These are phyloP conservation scores for Trichoderma lentiforme DNA, from an alignment of 2,329 filamentous ascomycete genomes.

Conservation along the genomic window DNA sequence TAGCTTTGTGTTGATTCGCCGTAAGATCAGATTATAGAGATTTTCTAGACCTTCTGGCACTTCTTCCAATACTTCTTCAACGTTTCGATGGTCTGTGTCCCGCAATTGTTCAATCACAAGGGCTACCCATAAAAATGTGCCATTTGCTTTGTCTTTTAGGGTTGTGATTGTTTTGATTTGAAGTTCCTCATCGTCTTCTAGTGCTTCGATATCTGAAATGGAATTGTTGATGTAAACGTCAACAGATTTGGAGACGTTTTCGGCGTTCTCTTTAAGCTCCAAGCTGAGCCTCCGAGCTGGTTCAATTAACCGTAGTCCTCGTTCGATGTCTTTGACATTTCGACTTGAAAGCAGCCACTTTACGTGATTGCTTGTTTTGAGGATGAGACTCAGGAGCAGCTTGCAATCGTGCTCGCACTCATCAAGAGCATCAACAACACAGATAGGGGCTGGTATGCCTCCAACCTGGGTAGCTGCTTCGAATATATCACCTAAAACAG, in stretches of 20 bases:
- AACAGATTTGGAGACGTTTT: not conserved
- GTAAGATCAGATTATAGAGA: not conserved
- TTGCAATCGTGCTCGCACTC: conserved; percentile 33
- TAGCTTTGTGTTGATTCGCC: not conserved
- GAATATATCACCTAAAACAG: conserved; percentile 37
- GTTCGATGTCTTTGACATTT: not conserved
- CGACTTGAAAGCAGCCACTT: conserved; percentile 13
- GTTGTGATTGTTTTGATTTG: not conserved
- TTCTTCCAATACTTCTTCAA: not conserved
- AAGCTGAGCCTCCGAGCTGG: not conserved
- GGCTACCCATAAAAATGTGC: not conserved
- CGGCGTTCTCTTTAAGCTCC: not conserved
- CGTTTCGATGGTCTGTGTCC: not conserved
- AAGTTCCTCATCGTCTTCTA: not conserved
- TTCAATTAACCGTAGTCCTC: not conserved
- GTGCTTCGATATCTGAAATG: not conserved
- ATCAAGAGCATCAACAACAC: conserved; percentile 39
- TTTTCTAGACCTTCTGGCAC: not conserved
- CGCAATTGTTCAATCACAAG: not conserved
- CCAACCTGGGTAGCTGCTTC: conserved; percentile 33
- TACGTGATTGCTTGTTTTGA: conserved; percentile 19
- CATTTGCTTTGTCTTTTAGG: not conserved
- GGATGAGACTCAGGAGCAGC: conserved; percentile 37
- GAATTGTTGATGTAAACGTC: not conserved
- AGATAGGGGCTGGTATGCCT: conserved; percentile 31